Evolutionary conservation across 768 basidiomycete species (phyloP).

Genomic region (Trametes cinnabarina): DNA sequence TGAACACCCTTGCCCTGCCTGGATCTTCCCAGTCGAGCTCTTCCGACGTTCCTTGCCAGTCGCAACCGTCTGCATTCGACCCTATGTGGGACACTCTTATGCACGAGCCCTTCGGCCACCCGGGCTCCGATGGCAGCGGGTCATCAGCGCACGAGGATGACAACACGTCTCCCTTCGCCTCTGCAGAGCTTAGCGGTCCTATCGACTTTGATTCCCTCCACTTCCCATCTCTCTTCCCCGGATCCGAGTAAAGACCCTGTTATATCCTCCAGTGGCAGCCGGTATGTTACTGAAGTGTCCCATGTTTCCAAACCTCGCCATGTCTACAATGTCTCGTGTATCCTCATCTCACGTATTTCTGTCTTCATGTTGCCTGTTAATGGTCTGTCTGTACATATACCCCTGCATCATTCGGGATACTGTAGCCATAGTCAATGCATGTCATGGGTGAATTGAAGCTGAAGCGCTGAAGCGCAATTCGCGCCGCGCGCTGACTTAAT

Average conservation of each 20-base stretch:
- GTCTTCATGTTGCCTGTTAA: background rate
- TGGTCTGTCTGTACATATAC: constrained; percentile 12
- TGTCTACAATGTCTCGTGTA: background rate
- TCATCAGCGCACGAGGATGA: background rate
- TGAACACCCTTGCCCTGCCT: constrained; percentile 2
- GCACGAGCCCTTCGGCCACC: background rate
- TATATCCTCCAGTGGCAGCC: background rate
- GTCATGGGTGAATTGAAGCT: background rate
- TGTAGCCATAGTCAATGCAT: constrained; percentile 10
- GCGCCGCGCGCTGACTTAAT: too few relatives aligned
- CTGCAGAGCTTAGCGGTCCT: background rate
- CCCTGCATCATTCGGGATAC: background rate
- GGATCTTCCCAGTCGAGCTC: background rate
- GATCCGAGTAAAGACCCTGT: background rate
- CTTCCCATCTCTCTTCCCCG: constrained; percentile 4
- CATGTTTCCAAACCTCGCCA: background rate
- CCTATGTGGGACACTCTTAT: constrained; percentile 3
- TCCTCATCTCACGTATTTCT: background rate
- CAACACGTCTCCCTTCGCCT: background rate
- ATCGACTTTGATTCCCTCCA: constrained; percentile 2
- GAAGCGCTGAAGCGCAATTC: too few relatives aligned
- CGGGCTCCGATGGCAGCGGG: background rate
- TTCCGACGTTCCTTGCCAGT: background rate
- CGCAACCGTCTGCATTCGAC: background rate
- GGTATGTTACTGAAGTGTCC: background rate